phyloP scores from a whole-genome alignment of 768 basidiomycete genomes.

The Naematelia encephala region DNA sequence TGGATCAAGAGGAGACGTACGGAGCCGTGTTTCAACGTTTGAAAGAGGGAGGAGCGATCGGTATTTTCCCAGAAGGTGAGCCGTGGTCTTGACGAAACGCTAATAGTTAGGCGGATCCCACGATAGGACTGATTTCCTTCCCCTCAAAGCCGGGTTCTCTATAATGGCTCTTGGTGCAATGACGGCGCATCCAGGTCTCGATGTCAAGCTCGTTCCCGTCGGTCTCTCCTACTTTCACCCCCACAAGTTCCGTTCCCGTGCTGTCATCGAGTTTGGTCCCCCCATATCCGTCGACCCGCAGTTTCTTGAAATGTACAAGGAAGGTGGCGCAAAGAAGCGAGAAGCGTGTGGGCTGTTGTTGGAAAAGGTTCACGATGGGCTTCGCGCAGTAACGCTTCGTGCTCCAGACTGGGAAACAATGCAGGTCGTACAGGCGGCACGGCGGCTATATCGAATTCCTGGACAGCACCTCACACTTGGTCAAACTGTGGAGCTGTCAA shows the following conservation, averaged over 20 bases:
- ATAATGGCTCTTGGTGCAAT: slow-evolving; percentile 98
- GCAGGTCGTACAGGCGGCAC: slow-evolving; percentile 96
- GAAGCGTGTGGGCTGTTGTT: slow-evolving; percentile 86
- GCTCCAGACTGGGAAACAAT: slow-evolving; percentile 97
- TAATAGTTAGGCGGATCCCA: slow-evolving; percentile 79
- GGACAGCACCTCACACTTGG: slow-evolving; percentile 89
- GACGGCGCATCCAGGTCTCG: slow-evolving; percentile 78
- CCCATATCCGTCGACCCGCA: slow-evolving; percentile 89
- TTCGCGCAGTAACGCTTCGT: slow-evolving; percentile 93
- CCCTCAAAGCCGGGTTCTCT: slow-evolving; percentile 94
- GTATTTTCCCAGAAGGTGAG: slow-evolving; percentile 96
- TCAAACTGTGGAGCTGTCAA: slow-evolving; percentile 92
- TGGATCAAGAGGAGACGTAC: slow-evolving; percentile 95
- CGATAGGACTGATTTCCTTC: slow-evolving; percentile 91
- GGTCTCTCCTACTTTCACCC: slow-evolving; percentile 69
- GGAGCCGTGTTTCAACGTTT: slow-evolving; percentile 82
- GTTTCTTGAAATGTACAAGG: slow-evolving; percentile 81
- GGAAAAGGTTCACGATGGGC: slow-evolving; percentile 82
- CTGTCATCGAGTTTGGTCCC: slow-evolving; percentile 92
- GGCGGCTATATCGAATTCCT: slow-evolving; percentile 88
- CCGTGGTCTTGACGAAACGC: slow-evolving; percentile 4
- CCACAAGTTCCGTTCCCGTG: slow-evolving; percentile 85
- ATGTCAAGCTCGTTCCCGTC: slow-evolving; percentile 80
- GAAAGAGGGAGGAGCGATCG: slow-evolving; percentile 82
- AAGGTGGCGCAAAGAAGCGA: slow-evolving; percentile 80